Conservation (phyloP, 768 basidiomycete genomes). For the Dacryopinax spathularia region DNA sequence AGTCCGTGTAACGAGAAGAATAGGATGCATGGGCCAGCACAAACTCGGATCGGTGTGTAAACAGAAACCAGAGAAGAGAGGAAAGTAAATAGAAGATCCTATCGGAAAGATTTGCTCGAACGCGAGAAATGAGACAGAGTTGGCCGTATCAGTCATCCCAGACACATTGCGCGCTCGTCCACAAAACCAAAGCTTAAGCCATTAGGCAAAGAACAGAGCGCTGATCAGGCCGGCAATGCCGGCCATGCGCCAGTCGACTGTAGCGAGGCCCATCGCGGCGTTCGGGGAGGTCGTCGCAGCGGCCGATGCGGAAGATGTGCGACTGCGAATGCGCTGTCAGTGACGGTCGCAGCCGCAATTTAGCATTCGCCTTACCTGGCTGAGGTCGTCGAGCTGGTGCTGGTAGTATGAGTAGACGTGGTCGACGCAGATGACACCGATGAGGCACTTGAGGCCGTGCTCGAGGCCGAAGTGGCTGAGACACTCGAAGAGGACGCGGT, state of each 20-base stretch:
- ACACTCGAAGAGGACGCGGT: conserved; percentile 6
- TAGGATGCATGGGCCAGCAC: too few relatives aligned
- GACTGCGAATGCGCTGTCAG: too few relatives aligned
- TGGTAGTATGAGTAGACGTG: conserved; percentile 14
- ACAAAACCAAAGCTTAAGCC: too few relatives aligned
- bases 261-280: not conserved
- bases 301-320: not conserved
- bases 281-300: not conserved
- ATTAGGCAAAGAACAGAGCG: not conserved
- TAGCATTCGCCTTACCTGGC: not conserved
- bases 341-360: not conserved
- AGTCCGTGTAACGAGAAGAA: too few relatives aligned
- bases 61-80: too few relatives aligned
- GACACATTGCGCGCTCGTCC: too few relatives aligned
- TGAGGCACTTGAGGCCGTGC: conserved; percentile 12
- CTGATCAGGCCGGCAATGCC: not conserved
- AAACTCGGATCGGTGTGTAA: too few relatives aligned
- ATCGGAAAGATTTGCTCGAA: too few relatives aligned
- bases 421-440: conserved; percentile 10
- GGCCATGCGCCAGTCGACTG: not conserved
- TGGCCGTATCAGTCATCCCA: too few relatives aligned
- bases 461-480: conserved; percentile 8
- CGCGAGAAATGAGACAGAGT: too few relatives aligned
- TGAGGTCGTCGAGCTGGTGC: not conserved
- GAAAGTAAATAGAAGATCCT: too few relatives aligned